Evolutionary conservation across 2,329 filamentous ascomycete genomes (phyloP).

Genomic region (Exophiala calicioides): DNA sequence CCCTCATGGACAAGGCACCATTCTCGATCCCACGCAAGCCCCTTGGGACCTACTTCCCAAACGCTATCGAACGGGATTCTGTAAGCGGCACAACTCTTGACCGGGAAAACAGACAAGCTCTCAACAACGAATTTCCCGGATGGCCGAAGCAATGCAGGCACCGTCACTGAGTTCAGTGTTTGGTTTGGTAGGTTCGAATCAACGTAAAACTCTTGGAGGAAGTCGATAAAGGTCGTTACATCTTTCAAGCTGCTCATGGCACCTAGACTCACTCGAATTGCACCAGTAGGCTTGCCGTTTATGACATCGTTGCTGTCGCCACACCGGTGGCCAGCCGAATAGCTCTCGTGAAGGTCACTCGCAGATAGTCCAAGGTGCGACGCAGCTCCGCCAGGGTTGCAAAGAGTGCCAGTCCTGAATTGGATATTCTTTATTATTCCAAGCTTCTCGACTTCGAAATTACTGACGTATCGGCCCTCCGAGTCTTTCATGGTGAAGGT

Average conservation of each 20-base stretch:
- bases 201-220: conserved; percentile 70
- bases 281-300: conserved; percentile 80
- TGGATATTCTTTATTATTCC: conserved; percentile 77
- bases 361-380: conserved; percentile 70
- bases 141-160: neutral
- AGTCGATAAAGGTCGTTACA: conserved; percentile 69
- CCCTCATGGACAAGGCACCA: conserved; percentile 92
- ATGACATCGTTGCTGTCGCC: conserved; percentile 80
- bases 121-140: conserved; percentile 55
- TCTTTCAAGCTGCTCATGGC: conserved; percentile 83
- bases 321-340: conserved; percentile 80
- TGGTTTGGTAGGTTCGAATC: conserved; percentile 28
- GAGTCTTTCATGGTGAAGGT: conserved; percentile 79
- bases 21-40: conserved; percentile 90
- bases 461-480: conserved; percentile 72
- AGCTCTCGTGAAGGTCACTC: conserved; percentile 82
- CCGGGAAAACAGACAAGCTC: conserved; percentile 75
- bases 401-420: conserved; percentile 82
- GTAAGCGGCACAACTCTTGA: conserved; percentile 90
- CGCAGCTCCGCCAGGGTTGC: conserved; percentile 86
- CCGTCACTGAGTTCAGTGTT: conserved; percentile 2
- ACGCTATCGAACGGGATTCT: conserved; percentile 60
- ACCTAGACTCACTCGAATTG: conserved; percentile 81
- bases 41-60: conserved; percentile 81
- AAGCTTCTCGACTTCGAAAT: conserved; percentile 84